Evolutionary conservation across 345 rosid species (phyloP).

Genomic region (Geranium rotundifolium): DNA sequence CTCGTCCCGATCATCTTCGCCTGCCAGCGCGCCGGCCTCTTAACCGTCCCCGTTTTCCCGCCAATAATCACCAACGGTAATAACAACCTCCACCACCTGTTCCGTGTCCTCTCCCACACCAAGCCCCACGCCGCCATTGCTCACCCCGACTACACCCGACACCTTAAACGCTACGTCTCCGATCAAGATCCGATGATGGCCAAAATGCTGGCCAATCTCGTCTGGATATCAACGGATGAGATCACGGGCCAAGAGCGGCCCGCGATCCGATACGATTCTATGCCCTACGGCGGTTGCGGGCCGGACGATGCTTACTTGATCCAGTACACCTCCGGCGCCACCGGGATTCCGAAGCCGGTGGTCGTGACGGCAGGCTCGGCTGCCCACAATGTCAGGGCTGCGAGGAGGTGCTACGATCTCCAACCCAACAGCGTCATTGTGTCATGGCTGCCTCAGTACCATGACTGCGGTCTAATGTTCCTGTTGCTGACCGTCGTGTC

Average conservation of each 20-base stretch:
- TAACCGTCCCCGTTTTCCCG: conserved; percentile 36
- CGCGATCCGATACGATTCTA: background rate
- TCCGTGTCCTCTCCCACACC: conserved; percentile 42
- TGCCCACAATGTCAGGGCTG: conserved; percentile 49
- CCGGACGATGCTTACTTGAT: conserved; percentile 38
- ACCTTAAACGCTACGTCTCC: conserved; percentile 21
- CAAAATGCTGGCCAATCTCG: conserved; percentile 21
- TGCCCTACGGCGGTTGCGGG: conserved; percentile 24
- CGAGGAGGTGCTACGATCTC: conserved; percentile 46
- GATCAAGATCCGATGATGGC: conserved; percentile 16
- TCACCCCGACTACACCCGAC: conserved; percentile 18
- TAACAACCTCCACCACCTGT: conserved; percentile 28
- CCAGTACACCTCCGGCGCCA: conserved; percentile 64
- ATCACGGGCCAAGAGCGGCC: conserved; percentile 9
- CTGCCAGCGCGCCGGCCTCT: conserved; percentile 51
- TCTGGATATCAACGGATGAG: conserved; percentile 36
- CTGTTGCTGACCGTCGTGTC: conserved; percentile 34
- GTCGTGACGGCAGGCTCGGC: conserved; percentile 54
- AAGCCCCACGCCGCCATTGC: conserved; percentile 57
- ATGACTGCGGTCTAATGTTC: conserved; percentile 59
- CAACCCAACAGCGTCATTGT: conserved; percentile 36
- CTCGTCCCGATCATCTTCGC: conserved; percentile 41
- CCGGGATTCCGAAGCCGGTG: conserved; percentile 55
- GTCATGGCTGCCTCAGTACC: conserved; percentile 62
- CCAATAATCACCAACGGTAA: conserved; percentile 27